Conservation (phyloP, 1,139 yeast genomes). For the Yamadazyma kanchanaburiensis region DNA sequence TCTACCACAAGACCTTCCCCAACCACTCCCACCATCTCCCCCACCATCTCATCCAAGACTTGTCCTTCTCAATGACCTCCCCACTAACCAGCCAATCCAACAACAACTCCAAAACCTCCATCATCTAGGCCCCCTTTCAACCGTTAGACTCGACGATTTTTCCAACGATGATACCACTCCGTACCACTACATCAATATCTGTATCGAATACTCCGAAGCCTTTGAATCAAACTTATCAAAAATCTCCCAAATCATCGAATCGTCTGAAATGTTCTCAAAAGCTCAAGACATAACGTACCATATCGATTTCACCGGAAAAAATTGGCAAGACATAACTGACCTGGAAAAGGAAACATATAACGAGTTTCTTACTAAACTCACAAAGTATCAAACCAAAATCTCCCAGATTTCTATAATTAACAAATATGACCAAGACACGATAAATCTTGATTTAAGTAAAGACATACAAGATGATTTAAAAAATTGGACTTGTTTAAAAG, state of each 20-base stretch:
- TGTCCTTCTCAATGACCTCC: constrained; percentile 31
- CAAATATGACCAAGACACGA: constrained; percentile 36
- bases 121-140: constrained; percentile 3
- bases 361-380: constrained; percentile 22
- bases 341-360: constrained; percentile 25
- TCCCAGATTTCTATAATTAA: constrained; percentile 38
- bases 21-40: neutral
- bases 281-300: constrained; percentile 32
- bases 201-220: constrained; percentile 32
- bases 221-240: constrained; percentile 22
- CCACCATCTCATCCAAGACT: constrained; percentile 15
- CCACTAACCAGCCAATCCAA: constrained; percentile 24
- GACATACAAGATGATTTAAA: constrained; percentile 40
- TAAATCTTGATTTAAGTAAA: constrained; percentile 30
- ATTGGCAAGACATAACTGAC: constrained; percentile 31
- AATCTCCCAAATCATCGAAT: constrained; percentile 21
- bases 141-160: constrained; percentile 12
- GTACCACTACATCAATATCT: constrained; percentile 30
- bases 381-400: constrained; percentile 27
- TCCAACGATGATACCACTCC: constrained; percentile 3
- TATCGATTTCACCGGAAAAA: constrained; percentile 33
- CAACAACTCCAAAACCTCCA: constrained; percentile 10
- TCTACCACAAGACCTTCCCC: neutral
- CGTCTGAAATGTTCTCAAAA: constrained; percentile 14
- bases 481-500: constrained; percentile 32